Evolutionary conservation across 805 yeast genomes (phyloP), one percentile per base, ranked within the genome.

Genomic region (Cyberlindnera xishuangbannaensis): DNA sequence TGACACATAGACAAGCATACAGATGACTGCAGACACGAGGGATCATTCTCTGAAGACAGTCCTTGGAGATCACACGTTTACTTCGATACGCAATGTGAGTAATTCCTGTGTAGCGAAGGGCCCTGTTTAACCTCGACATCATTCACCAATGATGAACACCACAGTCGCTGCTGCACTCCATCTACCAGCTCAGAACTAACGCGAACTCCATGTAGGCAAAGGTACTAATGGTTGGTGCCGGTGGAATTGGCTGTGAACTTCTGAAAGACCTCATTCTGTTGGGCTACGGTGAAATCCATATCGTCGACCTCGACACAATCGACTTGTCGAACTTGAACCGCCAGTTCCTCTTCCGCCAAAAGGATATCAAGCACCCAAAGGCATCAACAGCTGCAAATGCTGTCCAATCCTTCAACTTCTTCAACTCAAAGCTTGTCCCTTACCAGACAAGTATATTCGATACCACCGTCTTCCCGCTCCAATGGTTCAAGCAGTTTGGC

Each of bases 241-340:
- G 97, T 19, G 97, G 97, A 6, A 87, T 88, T 44, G 97, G 97
- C 2, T 88, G 95, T 55, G 97, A 88, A 56, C 62, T 88, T 28
- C 63, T 88, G 37, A 88, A 88, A 53, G 82, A 88, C 51, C 62
- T 88, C 31, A 75, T 84, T 5, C 59, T 86, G 42, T 67, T 83
- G 56, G 88, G 92, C 7, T 81, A 80, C 44, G 92, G 92, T 3
- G 94, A 84, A 50, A 79, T 88, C 36, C 95, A 86, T 53, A 71
- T 88, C 19, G 88, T 88, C n/a, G 99, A 92, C 60, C 67, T 92
- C 36, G 99, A 92, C 54, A 92, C 97, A 0, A 85, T 92, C 47
- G 97, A 95, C 44, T 64, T 92, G 20, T 82, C 95, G 35, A 92
- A 92, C 56, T 67, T 92, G 55, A 92, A 92, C 55, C 71, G 99